phyloP scores from a whole-genome alignment of 164 flowering plant genomes.

The Magnolia kwangsiensis region DNA sequence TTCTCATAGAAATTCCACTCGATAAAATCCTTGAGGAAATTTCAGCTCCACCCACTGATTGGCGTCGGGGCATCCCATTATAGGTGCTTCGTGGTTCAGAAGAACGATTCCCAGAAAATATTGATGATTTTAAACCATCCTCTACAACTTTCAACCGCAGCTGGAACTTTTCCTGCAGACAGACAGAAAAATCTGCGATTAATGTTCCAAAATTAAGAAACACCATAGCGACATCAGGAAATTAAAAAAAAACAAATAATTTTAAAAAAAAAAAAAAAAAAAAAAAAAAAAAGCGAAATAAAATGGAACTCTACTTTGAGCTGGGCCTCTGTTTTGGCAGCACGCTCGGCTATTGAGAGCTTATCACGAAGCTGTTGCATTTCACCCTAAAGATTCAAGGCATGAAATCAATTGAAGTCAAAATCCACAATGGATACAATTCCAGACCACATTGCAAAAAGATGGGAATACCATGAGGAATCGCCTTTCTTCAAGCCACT shows the following conservation, averaged over 20 bases:
- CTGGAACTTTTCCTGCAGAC: constrained; percentile 19
- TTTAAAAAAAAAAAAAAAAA: too few species aligned
- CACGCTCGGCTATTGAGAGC: constrained; percentile 19
- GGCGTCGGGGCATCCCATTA: constrained; percentile 11
- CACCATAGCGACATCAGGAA: not conserved
- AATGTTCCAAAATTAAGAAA: not conserved
- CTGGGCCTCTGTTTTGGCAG: constrained; percentile 23
- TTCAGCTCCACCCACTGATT: constrained; percentile 23
- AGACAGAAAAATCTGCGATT: not conserved
- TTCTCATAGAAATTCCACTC: constrained; percentile 52
- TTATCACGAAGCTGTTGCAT: constrained; percentile 29
- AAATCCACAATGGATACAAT: not conserved
- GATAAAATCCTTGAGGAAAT: constrained; percentile 10
- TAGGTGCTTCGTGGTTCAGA: constrained; percentile 4
- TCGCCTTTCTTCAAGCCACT: constrained; percentile 30
- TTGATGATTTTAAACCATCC: constrained; percentile 14
- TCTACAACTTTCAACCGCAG: constrained; percentile 24
- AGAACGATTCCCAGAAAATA: not conserved
- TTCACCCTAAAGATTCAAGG: constrained; percentile 15
- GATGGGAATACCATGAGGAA: constrained; percentile 16
- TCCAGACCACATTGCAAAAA: not conserved
- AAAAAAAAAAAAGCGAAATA: too few species aligned
- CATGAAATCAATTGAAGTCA: not conserved
- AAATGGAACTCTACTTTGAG: constrained; percentile 14
- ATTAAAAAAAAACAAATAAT: not conserved